These are phyloP conservation scores for Centrapalus pauciflorus DNA, from an alignment of 129 eudicot species.

Conservation along the genomic window DNA sequence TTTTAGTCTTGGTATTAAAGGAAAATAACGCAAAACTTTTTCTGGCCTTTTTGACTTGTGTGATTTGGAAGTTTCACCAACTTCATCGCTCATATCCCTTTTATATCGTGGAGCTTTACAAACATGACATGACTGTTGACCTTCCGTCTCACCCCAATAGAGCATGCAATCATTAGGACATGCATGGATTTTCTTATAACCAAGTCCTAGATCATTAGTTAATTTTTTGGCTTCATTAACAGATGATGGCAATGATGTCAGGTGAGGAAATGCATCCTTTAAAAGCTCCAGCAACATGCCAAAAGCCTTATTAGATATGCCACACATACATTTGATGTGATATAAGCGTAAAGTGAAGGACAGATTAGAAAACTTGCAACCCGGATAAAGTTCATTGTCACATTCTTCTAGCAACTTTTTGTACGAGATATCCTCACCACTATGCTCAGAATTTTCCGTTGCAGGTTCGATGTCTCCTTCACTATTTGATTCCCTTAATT, in stretches of 20 bases:
- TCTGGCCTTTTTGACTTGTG: neutral
- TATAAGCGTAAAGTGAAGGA: constrained; percentile 1
- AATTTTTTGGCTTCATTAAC: neutral
- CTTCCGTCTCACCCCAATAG: neutral
- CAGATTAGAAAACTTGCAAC: neutral
- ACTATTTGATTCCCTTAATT: too few relatives aligned
- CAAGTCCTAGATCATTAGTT: neutral
- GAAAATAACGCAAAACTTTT: neutral
- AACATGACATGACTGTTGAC: neutral
- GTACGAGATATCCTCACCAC: neutral
- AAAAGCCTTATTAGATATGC: neutral
- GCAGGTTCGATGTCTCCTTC: too few relatives aligned
- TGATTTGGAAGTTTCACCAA: neutral
- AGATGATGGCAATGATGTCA: neutral
- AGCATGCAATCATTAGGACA: neutral
- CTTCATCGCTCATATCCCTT: too few relatives aligned
- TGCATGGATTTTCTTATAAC: neutral
- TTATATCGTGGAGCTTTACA: neutral
- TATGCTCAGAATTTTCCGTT: too few relatives aligned
- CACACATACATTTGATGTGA: neutral
- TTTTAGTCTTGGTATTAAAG: neutral
- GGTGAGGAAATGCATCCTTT: neutral
- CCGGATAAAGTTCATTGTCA: neutral
- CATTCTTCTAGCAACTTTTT: neutral
- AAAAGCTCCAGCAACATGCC: neutral